These are phyloP conservation scores for Trichodelitschia bisporula DNA, from an alignment of 495 filamentous ascomycete species.

Conservation along the genomic window DNA sequence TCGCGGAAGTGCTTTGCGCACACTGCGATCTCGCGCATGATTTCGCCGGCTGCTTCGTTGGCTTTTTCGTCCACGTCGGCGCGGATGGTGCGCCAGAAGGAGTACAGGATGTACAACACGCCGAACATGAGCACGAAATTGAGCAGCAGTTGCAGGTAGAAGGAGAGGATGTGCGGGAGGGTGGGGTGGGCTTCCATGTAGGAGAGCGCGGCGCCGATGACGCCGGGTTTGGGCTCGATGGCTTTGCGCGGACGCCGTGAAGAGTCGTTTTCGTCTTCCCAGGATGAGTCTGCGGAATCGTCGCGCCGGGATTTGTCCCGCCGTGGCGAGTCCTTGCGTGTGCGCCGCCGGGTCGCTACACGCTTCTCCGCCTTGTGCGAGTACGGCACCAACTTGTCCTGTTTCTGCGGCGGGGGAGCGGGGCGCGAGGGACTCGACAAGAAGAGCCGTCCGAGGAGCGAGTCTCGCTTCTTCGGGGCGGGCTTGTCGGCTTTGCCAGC, in stretches of 20 bases:
- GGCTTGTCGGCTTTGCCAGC: neutral
- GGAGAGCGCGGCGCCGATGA: slow-evolving; percentile 31
- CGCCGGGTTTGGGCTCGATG: slow-evolving; percentile 6
- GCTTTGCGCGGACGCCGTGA: slow-evolving; percentile 3
- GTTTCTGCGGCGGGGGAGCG: neutral
- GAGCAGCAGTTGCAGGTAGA: slow-evolving; percentile 59
- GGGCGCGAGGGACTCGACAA: too few species aligned
- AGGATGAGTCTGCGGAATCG: slow-evolving; percentile 1
- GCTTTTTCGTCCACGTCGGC: slow-evolving; percentile 51
- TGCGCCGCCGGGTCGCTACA: slow-evolving; percentile 7
- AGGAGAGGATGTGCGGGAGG: slow-evolving; percentile 66
- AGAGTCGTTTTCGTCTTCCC: slow-evolving; percentile 1
- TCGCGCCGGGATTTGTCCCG: neutral
- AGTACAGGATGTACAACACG: slow-evolving; percentile 44
- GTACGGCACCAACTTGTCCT: slow-evolving; percentile 2
- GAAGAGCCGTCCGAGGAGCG: neutral
- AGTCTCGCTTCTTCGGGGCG: slow-evolving; percentile 3
- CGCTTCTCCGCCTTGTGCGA: slow-evolving; percentile 6
- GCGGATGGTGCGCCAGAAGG: slow-evolving; percentile 42
- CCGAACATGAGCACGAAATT: slow-evolving; percentile 47
- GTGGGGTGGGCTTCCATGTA: slow-evolving; percentile 56
- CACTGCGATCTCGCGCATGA: slow-evolving; percentile 43
- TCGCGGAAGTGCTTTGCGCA: slow-evolving; percentile 45
- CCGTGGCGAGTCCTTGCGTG: slow-evolving; percentile 5
- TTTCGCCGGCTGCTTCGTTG: slow-evolving; percentile 31